Evolutionary conservation across 306 rosid species (phyloP).

Genomic region (Vicia sativa): DNA sequence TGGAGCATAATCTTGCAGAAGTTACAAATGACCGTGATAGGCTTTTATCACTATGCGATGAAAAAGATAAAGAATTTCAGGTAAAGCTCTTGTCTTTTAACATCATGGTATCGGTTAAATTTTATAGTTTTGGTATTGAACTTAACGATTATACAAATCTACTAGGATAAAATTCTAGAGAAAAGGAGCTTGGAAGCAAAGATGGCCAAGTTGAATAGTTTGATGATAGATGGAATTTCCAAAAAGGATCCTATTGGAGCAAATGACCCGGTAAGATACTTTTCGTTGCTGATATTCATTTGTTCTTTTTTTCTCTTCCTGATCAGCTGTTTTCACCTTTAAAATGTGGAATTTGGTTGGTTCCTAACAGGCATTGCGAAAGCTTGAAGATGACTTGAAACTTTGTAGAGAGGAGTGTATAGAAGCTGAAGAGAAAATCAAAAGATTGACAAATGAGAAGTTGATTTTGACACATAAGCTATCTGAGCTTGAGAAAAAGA

Average conservation of each 20-base stretch:
- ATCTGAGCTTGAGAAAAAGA: constrained; percentile 60
- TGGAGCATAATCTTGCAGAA: constrained; percentile 59
- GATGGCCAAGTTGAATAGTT: constrained; percentile 62
- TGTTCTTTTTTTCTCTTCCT: constrained; percentile 1
- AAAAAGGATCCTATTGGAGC: constrained; percentile 55
- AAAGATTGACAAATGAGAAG: constrained; percentile 64
- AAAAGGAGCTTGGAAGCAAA: constrained; percentile 72
- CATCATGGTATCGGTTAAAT: constrained; percentile 22
- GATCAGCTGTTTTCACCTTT: constrained; percentile 21
- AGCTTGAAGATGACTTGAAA: constrained; percentile 77
- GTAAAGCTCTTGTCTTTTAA: constrained; percentile 46
- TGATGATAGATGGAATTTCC: constrained; percentile 50
- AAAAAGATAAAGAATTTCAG: constrained; percentile 78
- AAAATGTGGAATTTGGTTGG: constrained; percentile 22
- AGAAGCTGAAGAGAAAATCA: constrained; percentile 65
- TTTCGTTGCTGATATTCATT: constrained; percentile 31
- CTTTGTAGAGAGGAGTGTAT: constrained; percentile 58
- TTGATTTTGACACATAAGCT: constrained; percentile 58
- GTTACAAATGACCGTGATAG: constrained; percentile 58
- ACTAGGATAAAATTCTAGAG: constrained; percentile 66
- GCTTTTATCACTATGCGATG: constrained; percentile 57
- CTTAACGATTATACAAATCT: constrained; percentile 38
- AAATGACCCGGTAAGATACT: constrained; percentile 62
- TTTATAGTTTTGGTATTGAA: not conserved
- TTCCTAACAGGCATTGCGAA: constrained; percentile 50